Conservation (phyloP, 257 asterid species). For the Forsythia suspensa region DNA sequence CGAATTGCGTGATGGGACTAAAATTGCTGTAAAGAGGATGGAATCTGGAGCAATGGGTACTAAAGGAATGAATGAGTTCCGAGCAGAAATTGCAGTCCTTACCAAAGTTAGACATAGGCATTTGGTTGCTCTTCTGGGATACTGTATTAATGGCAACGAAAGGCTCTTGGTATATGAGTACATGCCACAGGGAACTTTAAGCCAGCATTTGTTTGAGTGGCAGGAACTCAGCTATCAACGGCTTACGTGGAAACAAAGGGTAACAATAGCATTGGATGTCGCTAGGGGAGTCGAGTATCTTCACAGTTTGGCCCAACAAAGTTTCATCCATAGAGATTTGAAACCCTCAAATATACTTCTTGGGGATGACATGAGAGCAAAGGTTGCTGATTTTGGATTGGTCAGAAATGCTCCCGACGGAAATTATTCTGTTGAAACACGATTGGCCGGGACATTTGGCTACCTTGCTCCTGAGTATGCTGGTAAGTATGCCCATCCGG, state of each 20-base stretch:
- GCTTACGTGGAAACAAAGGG: slow-evolving; percentile 85
- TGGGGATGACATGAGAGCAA: slow-evolving; percentile 92
- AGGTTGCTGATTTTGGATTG: slow-evolving; percentile 95
- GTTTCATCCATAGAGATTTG: slow-evolving; percentile 91
- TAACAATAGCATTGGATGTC: slow-evolving; percentile 84
- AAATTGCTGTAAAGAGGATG: slow-evolving; percentile 96
- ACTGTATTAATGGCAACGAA: slow-evolving; percentile 77
- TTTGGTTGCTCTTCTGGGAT: slow-evolving; percentile 93
- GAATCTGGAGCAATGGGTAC: slow-evolving; percentile 85
- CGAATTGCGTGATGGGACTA: slow-evolving; percentile 85
- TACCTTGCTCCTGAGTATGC: slow-evolving; percentile 99
- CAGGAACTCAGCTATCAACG: slow-evolving; percentile 51
- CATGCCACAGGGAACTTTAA: slow-evolving; percentile 92
- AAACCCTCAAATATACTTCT: slow-evolving; percentile 91
- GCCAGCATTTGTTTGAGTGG: slow-evolving; percentile 88
- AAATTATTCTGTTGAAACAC: slow-evolving; percentile 86
- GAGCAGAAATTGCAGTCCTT: slow-evolving; percentile 89
- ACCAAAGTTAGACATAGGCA: slow-evolving; percentile 93
- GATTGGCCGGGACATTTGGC: slow-evolving; percentile 94
- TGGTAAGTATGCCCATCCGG: slow-evolving; percentile 41
- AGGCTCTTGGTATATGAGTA: slow-evolving; percentile 92
- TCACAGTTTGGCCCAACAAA: slow-evolving; percentile 90
- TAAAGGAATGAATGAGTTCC: slow-evolving; percentile 92
- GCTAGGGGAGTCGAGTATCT: slow-evolving; percentile 95
- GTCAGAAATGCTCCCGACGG: slow-evolving; percentile 94